A percentile compares a stretch with the other conserved stretches of the same genome.
These are phyloP conservation scores for Sphenostylis stenocarpa DNA, from an alignment of 306 rosid genomes.

Conservation along the genomic window DNA sequence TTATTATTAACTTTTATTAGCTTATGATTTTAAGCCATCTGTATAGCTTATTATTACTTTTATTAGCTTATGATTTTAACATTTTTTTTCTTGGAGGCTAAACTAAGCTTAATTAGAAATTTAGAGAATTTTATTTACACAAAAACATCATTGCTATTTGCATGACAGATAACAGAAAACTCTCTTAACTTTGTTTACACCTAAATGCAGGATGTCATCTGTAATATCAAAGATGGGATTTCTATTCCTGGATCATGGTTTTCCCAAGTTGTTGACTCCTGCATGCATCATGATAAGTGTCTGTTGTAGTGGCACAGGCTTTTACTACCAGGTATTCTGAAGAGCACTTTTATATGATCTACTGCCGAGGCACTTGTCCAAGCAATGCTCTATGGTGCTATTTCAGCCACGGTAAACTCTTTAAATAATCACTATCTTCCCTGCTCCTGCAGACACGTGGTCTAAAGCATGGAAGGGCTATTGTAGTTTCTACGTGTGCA, in stretches of 20 bases:
- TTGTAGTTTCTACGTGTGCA: slow-evolving; percentile 83
- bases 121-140: background rate
- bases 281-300: slow-evolving; percentile 70
- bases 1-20: background rate
- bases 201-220: slow-evolving; percentile 72
- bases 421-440: slow-evolving; percentile 10
- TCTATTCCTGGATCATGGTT: slow-evolving; percentile 88
- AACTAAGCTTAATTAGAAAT: background rate
- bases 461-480: slow-evolving; percentile 87
- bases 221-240: slow-evolving; percentile 92
- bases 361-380: background rate
- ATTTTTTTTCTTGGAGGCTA: background rate
- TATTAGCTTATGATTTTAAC: background rate
- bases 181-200: slow-evolving; percentile 10
- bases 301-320: slow-evolving; percentile 76
- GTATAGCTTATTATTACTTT: background rate
- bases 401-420: background rate
- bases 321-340: slow-evolving; percentile 72
- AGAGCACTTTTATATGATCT: background rate
- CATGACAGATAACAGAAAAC: background rate
- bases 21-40: background rate
- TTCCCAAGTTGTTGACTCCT: slow-evolving; percentile 69
- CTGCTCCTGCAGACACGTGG: slow-evolving; percentile 69
- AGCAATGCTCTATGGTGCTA: slow-evolving; percentile 1
- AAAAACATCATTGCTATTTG: background rate